phyloP scores from a whole-genome alignment of 805 yeast species.

The Brettanomyces anomalus region DNA sequence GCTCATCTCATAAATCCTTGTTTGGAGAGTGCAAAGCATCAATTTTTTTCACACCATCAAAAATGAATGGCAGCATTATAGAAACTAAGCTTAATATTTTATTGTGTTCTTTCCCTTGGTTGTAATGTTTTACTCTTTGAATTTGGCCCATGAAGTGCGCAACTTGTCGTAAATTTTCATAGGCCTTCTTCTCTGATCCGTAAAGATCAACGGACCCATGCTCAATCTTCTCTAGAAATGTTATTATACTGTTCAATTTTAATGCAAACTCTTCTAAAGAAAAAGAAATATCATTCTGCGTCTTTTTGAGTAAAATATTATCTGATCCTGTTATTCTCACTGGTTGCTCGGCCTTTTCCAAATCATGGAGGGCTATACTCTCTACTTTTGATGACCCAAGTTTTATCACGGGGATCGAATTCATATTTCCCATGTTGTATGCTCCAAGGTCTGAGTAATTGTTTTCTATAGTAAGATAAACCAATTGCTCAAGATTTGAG shows the following conservation, averaged over 20 bases:
- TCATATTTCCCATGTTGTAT: neutral
- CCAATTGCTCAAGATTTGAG: neutral
- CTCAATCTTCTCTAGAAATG: constrained; percentile 8
- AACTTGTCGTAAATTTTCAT: constrained; percentile 8
- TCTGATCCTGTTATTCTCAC: neutral
- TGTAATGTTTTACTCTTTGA: constrained; percentile 3
- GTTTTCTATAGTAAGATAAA: neutral
- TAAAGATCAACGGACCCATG: constrained; percentile 2
- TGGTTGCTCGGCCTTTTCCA: constrained; percentile 1
- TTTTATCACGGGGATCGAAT: neutral
- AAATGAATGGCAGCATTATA: neutral
- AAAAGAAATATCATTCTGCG: neutral
- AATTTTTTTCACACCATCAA: constrained; percentile 1
- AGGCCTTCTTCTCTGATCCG: neutral
- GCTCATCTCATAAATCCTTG: too few species aligned
- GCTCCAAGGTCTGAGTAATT: neutral
- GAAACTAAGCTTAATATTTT: neutral
- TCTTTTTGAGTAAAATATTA: neutral
- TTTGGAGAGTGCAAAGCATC: neutral
- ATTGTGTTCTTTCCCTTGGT: neutral
- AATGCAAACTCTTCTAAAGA: constrained; percentile 2
- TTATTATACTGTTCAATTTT: constrained; percentile 6
- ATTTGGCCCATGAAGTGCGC: constrained; percentile 7
- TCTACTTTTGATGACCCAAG: constrained; percentile 3
- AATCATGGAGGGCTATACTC: neutral